These are phyloP conservation scores for Leishmania gerbilli DNA, from an alignment of 208 protist species.

Conservation along the genomic window DNA sequence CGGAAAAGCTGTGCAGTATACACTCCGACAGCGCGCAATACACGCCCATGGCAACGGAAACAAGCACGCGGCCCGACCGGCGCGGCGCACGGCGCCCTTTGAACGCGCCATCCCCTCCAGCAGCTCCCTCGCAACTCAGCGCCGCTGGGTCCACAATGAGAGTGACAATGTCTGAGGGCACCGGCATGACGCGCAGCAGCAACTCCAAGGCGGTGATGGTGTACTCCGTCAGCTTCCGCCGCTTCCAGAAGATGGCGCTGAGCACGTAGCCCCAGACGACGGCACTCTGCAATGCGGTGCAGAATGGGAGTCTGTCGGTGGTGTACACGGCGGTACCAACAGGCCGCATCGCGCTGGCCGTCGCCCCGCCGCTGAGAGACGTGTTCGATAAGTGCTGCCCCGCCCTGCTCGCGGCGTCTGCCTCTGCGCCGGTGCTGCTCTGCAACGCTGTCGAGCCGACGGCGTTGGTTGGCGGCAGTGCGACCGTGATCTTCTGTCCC, in stretches of 20 bases:
- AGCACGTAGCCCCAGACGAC: conserved; percentile 50
- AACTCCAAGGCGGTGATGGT: conserved; percentile 43
- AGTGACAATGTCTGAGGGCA: conserved; percentile 31
- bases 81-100: conserved; percentile 4
- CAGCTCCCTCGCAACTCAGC: conserved; percentile 6
- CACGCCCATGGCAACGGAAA: conserved; percentile 15
- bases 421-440: background rate
- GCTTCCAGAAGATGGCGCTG: conserved; percentile 53
- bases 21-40: conserved; percentile 48
- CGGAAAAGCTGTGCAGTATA: conserved; percentile 36
- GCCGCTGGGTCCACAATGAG: conserved; percentile 36
- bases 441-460: background rate
- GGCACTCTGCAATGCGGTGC: conserved; percentile 15
- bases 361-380: background rate
- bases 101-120: background rate
- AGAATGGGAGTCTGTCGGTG: conserved; percentile 6
- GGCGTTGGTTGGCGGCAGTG: background rate
- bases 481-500: background rate
- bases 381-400: conserved; percentile 13
- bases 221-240: conserved; percentile 47
- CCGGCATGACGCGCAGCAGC: conserved; percentile 35
- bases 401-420: background rate
- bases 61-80: conserved; percentile 16
- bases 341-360: background rate
- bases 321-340: background rate